A percentile compares a stretch with the other conserved stretches of the same genome.
Conservation (phyloP, 306 rosid species). For the Cajanus cajan region DNA sequence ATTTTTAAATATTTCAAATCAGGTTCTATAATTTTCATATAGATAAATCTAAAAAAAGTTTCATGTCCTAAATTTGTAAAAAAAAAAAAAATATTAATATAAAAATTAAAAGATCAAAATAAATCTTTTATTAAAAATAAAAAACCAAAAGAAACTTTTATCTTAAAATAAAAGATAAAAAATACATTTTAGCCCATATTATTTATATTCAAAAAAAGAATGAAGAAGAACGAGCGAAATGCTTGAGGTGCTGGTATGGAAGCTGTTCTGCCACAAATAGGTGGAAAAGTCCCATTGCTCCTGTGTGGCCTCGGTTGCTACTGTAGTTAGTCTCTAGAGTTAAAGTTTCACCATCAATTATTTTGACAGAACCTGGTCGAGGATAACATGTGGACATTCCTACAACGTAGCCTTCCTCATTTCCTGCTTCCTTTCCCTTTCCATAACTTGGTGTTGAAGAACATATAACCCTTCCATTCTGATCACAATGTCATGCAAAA, state of each 20-base stretch:
- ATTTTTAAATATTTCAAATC: no score
- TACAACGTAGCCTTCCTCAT: constrained; percentile 62
- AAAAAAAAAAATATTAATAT: no score
- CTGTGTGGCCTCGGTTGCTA: background rate
- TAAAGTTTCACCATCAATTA: constrained; percentile 54
- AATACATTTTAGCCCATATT: background rate
- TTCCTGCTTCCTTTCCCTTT: constrained; percentile 62
- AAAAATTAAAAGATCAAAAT: no score
- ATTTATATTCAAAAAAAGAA: background rate
- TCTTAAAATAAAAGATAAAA: no score
- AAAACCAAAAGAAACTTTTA: no score
- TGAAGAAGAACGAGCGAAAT: constrained; percentile 24
- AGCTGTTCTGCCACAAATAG: constrained; percentile 58
- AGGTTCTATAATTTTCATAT: no score
- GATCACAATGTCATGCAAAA: background rate
- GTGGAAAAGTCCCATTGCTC: constrained; percentile 72
- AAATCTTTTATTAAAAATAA: no score
- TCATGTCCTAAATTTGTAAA: no score
- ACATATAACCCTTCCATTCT: constrained; percentile 76
- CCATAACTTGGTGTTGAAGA: constrained; percentile 71
- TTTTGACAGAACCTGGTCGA: constrained; percentile 55
- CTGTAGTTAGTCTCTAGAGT: constrained; percentile 48
- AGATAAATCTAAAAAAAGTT: no score
- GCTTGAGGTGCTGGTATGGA: constrained; percentile 33
- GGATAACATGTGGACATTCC: constrained; percentile 90